Conservation (phyloP, 225 moss, liverwort and hornwort genomes). For the Physcomitrellopsis africana region DNA sequence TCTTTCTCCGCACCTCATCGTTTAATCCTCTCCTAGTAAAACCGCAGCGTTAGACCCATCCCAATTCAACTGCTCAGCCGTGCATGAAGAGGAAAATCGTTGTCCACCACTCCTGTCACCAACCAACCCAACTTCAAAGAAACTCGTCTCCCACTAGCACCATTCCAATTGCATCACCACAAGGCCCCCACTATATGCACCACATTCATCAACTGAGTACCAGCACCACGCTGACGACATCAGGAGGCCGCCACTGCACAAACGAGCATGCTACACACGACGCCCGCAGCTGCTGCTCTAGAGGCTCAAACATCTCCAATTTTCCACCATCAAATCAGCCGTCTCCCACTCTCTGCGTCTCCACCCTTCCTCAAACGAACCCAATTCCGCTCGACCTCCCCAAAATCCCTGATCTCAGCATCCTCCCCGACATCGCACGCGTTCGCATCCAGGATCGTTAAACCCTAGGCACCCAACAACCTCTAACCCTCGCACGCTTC, state of each 20-base stretch:
- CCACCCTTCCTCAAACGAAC: not conserved
- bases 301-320: constrained; percentile 59
- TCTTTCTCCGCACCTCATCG: constrained; percentile 45
- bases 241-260: constrained; percentile 95
- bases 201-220: constrained; percentile 35
- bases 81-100: not conserved
- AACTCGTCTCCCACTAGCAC: not conserved
- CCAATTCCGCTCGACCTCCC: not conserved
- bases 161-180: constrained; percentile 9
- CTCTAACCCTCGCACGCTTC: not conserved
- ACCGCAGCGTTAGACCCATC: constrained; percentile 21
- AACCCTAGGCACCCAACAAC: constrained; percentile 36
- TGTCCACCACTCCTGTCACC: constrained; percentile 9
- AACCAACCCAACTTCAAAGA: not conserved
- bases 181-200: not conserved
- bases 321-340: constrained; percentile 36
- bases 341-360: not conserved
- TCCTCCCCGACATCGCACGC: not conserved
- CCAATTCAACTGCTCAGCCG: constrained; percentile 9
- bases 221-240: constrained; percentile 49
- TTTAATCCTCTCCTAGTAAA: constrained; percentile 33
- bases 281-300: constrained; percentile 40
- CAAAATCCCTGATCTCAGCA: not conserved
- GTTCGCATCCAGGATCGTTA: constrained; percentile 22
- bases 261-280: constrained; percentile 61